These are phyloP conservation scores for Glycyrrhiza uralensis DNA, from an alignment of 306 rosid genomes.

Conservation along the genomic window DNA sequence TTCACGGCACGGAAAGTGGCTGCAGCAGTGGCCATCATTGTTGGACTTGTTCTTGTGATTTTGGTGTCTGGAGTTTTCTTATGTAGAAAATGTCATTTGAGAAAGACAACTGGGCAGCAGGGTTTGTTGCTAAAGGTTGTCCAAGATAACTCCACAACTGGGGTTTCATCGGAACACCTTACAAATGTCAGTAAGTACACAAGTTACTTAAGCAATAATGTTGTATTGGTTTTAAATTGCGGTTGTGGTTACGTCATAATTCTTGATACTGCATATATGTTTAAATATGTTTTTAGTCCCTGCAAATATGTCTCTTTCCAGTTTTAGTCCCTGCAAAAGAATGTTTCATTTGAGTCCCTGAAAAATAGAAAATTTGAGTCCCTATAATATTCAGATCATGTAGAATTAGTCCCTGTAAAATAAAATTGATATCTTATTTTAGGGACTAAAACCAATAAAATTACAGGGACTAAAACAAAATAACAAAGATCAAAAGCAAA, in stretches of 20 bases:
- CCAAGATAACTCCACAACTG: conserved; percentile 50
- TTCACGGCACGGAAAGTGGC: conserved; percentile 35
- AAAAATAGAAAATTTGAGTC: no score
- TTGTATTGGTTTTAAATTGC: neutral
- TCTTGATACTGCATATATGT: no score
- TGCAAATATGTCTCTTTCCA: no score
- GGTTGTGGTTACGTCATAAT: neutral
- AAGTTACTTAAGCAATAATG: neutral
- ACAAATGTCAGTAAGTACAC: conserved; percentile 74
- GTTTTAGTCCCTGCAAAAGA: no score
- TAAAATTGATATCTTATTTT: no score
- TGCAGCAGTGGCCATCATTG: conserved; percentile 32
- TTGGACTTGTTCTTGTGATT: conserved; percentile 44
- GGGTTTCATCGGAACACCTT: conserved; percentile 62
- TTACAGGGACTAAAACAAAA: no score
- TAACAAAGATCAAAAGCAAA: no score
- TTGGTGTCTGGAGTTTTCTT: conserved; percentile 42
- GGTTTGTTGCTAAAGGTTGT: conserved; percentile 36
- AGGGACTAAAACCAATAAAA: no score
- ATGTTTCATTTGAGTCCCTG: no score
- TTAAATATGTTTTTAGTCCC: no score
- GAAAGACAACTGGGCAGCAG: conserved; percentile 23
- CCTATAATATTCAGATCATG: no score
- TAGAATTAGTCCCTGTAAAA: no score
- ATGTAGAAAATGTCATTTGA: conserved; percentile 36